phyloP scores from a whole-genome alignment of 2,329 filamentous ascomycete genomes.

The Fusarium mangiferae region DNA sequence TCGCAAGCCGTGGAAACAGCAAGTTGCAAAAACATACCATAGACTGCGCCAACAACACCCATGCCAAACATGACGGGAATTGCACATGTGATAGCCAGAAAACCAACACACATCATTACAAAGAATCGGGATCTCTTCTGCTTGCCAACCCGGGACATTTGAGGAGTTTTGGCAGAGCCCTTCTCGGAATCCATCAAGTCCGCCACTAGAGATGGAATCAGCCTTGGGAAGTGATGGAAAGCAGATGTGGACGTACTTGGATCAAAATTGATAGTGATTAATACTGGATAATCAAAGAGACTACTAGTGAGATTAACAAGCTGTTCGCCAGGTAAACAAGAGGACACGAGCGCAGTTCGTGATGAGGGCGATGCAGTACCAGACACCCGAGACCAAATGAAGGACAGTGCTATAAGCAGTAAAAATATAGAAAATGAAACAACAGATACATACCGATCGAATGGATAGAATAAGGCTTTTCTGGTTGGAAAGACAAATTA shows the following conservation, averaged over 20 bases:
- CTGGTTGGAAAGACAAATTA: constrained; percentile 12
- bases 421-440: neutral
- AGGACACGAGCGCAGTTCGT: neutral
- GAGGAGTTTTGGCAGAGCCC: constrained; percentile 17
- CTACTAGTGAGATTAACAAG: constrained; percentile 21
- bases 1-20: neutral
- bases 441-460: constrained; percentile 15
- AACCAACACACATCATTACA: constrained; percentile 26
- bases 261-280: constrained; percentile 14
- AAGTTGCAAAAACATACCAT: constrained; percentile 32
- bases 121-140: constrained; percentile 5
- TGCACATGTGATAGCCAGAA: constrained; percentile 20
- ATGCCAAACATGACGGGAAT: constrained; percentile 44
- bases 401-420: neutral
- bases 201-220: constrained; percentile 41
- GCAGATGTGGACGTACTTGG: constrained; percentile 22
- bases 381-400: neutral
- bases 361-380: neutral
- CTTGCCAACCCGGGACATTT: constrained; percentile 15
- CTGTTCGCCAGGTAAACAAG: neutral
- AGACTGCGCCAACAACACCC: constrained; percentile 43
- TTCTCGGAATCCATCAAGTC: constrained; percentile 44
- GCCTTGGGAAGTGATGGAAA: neutral
- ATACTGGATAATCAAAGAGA: constrained; percentile 31
- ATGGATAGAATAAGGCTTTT: constrained; percentile 22